Evolutionary conservation across 768 basidiomycete species (phyloP), one percentile per base, ranked within the genome.

Genomic region (Russula ochroleuca): DNA sequence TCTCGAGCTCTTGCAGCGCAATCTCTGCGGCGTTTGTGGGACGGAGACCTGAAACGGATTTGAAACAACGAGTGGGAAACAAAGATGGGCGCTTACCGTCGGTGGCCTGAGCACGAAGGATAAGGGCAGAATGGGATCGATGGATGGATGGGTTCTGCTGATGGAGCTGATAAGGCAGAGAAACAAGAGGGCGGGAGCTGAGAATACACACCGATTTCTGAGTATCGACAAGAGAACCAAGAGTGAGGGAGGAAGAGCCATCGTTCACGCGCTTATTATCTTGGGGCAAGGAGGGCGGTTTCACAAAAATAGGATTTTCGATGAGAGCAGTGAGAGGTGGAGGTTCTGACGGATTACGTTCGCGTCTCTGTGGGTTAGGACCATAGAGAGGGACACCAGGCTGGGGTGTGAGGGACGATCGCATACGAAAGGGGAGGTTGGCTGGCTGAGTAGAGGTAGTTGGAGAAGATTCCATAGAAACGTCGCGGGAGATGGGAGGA

Each of bases 321-420:
- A 80, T 78, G 45, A 92, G 80, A 57, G 81, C 66, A 33, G 80
- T 79, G 35, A 91, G 73, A 6, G 87, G 80, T 31, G 90, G 90
- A 7, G 90, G 90, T 67, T 90, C 88, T 23, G 87, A 86, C 38
- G 75, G 72, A 66, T 86, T 82, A 68, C 85, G 76, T 62, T 74
- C 75, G 19, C 75, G 75, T 48, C 75, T 73, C 21, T 73, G 70
- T 10, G 75, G 77, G 31, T 73, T 71, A 15, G 81, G 80, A 56
- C 80, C 80, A 55, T 81, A 80, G 1, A 66, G 69, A 21, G 72
- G 69, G 17, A 75, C 76, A 21, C 76, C 72, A 9, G 86, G 86
- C 69, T 86, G 86, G 9, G 90, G 90, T 8, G 88, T 90, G 64
- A 88, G 76, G 11, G 87, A 86, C 23, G 83, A 79, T 67, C 87